Evolutionary conservation across 2,329 filamentous ascomycete species (phyloP).

Genomic region (Trichophyton simii): DNA sequence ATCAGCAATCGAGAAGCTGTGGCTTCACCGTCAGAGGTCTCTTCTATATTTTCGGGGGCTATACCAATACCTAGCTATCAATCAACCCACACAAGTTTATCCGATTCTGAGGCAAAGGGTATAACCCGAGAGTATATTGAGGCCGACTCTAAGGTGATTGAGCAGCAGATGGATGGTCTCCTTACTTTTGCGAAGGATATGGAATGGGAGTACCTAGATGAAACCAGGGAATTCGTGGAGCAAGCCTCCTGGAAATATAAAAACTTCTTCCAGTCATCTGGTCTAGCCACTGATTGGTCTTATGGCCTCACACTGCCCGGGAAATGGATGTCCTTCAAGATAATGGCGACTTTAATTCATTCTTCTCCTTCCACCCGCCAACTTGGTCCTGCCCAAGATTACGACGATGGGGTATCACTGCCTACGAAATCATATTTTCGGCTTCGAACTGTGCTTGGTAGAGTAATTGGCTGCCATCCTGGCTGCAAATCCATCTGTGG

Average conservation of each 20-base stretch:
- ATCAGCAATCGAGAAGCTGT: neutral
- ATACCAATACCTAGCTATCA: neutral
- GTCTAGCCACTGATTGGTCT: constrained; percentile 6
- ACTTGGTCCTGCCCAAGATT: neutral
- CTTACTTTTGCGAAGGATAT: constrained; percentile 3
- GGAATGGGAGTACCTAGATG: constrained; percentile 7
- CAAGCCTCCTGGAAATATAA: neutral
- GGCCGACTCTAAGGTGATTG: neutral
- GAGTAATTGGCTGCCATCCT: neutral
- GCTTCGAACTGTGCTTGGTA: neutral
- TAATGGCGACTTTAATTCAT: constrained; percentile 6
- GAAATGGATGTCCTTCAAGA: constrained; percentile 1
- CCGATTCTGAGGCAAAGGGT: neutral
- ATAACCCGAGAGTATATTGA: neutral
- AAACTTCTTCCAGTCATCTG: neutral
- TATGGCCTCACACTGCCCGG: constrained; percentile 4
- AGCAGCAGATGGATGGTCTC: constrained; percentile 1
- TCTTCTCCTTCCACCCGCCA: neutral
- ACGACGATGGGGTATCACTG: neutral
- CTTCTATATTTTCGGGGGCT: neutral
- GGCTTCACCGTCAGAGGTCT: neutral
- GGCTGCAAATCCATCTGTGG: neutral
- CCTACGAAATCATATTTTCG: neutral
- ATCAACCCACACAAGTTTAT: neutral
- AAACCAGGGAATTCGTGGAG: constrained; percentile 1